Evolutionary conservation across 495 filamentous ascomycete species (phyloP), one percentile per base, ranked within the genome.

Genomic region (Penicillium crystallinum): DNA sequence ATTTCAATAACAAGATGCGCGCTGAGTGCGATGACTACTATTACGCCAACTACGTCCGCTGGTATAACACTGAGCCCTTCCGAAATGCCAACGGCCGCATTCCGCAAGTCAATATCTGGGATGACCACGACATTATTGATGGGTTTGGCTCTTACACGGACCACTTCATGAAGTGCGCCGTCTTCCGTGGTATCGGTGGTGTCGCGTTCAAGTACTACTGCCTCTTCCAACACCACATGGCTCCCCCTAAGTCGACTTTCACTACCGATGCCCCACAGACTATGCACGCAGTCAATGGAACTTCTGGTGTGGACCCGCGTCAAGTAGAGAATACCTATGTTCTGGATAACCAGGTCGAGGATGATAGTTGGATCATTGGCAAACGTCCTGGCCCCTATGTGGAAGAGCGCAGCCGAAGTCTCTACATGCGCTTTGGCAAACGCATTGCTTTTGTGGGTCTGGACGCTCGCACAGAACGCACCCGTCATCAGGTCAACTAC

Each of bases 101-200:
- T 60, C 83, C 92, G 1, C 90, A 95, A 69, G 67, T 97, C 62
- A 96, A 96, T 65, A 85, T 96, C 36, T 97, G 92, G 91, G 91
- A 95, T 66, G 90, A 95, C 61, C 91, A 95, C 65, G 79, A 90
- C 67, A 92, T 92, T 56, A 92, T 92, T 56, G 91, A 96, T 59
- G 91, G 91, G 4, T 96, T 95, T 57, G 92, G 92, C 3, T 91
- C 87, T 1, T 96, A 97, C 66, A 88, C 88, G 3, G 88, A 96
- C 58, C 84, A 89, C 27, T 96, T 96, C 70, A 96, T 97, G 92
- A 83, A 78, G 63, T 96, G 90, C 60, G 76, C 87, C 40, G 88
- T 96, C 30, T 96, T 97, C 74, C 81, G 86, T 49, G 91, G 92
- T 43, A 92, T 97, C 55, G 91, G 91, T 9, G 89, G 88, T 19